phyloP scores from a whole-genome alignment of 768 basidiomycete species.

The Tephrocybe sp. region DNA sequence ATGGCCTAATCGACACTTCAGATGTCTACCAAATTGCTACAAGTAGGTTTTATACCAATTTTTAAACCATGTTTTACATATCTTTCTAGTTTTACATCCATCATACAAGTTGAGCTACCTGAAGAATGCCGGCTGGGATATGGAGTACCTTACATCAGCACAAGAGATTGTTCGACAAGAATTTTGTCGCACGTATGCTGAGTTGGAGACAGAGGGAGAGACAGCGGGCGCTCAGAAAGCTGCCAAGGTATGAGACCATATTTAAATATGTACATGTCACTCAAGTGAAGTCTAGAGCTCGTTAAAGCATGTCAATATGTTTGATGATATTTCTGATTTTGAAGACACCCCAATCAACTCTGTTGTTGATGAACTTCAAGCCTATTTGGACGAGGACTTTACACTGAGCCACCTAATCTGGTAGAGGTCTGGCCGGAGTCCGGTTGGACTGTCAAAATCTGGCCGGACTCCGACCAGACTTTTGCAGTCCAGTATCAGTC shows the following conservation, averaged over 20 bases:
- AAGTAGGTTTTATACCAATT: conserved; percentile 12
- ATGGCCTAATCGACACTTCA: conserved; percentile 20
- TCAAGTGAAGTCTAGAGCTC: conserved; percentile 21
- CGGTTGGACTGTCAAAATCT: no score
- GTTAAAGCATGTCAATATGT: conserved; percentile 19
- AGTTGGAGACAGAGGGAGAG: neutral
- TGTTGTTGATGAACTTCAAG: conserved; percentile 20
- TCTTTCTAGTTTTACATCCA: conserved; percentile 31
- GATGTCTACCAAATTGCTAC: conserved; percentile 25
- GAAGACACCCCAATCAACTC: conserved; percentile 4
- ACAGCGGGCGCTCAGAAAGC: neutral
- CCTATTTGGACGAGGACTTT: conserved; percentile 26
- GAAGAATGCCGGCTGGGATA: conserved; percentile 20
- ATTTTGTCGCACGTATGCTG: conserved; percentile 5
- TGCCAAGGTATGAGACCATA: neutral
- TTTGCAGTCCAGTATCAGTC: no score
- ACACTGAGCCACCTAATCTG: no score
- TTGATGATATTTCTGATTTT: conserved; percentile 20
- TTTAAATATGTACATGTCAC: neutral
- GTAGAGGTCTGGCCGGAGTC: no score
- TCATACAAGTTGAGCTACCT: conserved; percentile 32
- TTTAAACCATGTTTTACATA: no score
- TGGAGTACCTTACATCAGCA: conserved; percentile 22
- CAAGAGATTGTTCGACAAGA: conserved; percentile 15
- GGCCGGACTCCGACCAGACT: no score